Evolutionary conservation across 2,329 filamentous ascomycete species (phyloP).

Genomic region (Peltaster fructicola): DNA sequence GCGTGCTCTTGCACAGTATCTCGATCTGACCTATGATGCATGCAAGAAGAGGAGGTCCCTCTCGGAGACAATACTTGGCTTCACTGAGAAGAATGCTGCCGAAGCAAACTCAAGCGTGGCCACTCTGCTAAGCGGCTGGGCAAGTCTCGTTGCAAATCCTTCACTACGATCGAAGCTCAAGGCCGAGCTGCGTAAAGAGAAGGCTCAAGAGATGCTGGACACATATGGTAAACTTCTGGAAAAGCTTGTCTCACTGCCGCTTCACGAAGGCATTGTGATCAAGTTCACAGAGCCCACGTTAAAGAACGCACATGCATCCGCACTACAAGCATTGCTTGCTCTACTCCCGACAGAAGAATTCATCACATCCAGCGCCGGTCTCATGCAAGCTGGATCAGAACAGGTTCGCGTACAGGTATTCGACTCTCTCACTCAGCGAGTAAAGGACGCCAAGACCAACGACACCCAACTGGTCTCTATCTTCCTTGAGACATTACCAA

Average conservation of each 20-base stretch:
- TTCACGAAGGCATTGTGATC: conserved; percentile 8
- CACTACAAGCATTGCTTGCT: conserved; percentile 64
- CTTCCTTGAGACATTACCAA: conserved; percentile 20
- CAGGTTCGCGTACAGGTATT: conserved; percentile 61
- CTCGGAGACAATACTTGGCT: conserved; percentile 53
- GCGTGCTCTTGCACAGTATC: conserved; percentile 51
- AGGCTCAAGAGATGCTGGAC: conserved; percentile 13
- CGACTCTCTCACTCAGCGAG: conserved; percentile 61
- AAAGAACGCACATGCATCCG: conserved; percentile 38
- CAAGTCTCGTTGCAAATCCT: conserved; percentile 16
- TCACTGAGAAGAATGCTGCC: conserved; percentile 28
- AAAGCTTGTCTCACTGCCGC: conserved; percentile 26
- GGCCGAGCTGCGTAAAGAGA: conserved; percentile 10
- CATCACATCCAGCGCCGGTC: conserved; percentile 66
- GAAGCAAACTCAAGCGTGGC: conserved; percentile 19
- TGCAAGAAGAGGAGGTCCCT: conserved; percentile 58
- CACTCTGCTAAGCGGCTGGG: conserved; percentile 22
- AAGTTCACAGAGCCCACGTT: conserved; percentile 13
- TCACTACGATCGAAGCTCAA: conserved; percentile 12
- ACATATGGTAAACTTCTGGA: conserved; percentile 12
- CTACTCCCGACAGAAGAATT: conserved; percentile 77
- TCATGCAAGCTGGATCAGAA: conserved; percentile 60
- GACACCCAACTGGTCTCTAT: conserved; percentile 62
- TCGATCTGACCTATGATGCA: conserved; percentile 58
- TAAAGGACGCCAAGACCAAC: conserved; percentile 53